These are phyloP conservation scores for Cercospora sp. DNA, from an alignment of 2,329 filamentous ascomycete genomes.

Conservation along the genomic window DNA sequence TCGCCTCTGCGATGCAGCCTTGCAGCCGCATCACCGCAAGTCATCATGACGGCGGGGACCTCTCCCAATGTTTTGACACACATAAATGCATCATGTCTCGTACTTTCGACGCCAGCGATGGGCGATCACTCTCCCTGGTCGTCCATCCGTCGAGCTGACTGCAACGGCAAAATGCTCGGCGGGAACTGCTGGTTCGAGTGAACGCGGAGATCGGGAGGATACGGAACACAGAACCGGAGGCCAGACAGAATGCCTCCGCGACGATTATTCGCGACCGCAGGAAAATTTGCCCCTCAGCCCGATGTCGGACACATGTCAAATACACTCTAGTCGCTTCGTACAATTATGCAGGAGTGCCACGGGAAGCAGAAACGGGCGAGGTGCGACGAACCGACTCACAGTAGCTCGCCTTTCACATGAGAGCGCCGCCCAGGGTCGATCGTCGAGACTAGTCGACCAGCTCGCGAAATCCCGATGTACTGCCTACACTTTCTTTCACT, in stretches of 20 bases:
- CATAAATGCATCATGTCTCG: slow-evolving; percentile 1
- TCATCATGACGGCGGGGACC: slow-evolving; percentile 8
- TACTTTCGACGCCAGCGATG: not conserved
- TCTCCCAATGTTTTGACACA: not conserved
- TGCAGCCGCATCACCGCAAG: not conserved
- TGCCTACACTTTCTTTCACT: not conserved
- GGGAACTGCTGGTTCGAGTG: slow-evolving; percentile 1
- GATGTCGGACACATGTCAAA: slow-evolving; percentile 6
- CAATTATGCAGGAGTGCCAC: not conserved
- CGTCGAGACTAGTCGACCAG: not conserved
- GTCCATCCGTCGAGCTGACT: not conserved
- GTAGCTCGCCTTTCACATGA: slow-evolving; percentile 10
- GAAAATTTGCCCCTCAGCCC: slow-evolving; percentile 10
- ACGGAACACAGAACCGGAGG: slow-evolving; percentile 1
- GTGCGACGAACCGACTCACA: slow-evolving; percentile 3
- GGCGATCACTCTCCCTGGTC: not conserved
- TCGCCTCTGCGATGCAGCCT: too few species aligned
- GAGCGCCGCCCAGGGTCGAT: not conserved
- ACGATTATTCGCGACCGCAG: slow-evolving; percentile 1
- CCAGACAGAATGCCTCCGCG: not conserved
- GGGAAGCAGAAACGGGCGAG: slow-evolving; percentile 2
- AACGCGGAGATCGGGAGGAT: slow-evolving; percentile 11
- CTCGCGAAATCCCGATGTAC: not conserved
- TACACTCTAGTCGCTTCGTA: slow-evolving; percentile 3
- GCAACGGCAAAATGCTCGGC: slow-evolving; percentile 15